Evolutionary conservation across 202 grass and related monocot genomes (phyloP).

Genomic region (Cymbopogon flexuosus): DNA sequence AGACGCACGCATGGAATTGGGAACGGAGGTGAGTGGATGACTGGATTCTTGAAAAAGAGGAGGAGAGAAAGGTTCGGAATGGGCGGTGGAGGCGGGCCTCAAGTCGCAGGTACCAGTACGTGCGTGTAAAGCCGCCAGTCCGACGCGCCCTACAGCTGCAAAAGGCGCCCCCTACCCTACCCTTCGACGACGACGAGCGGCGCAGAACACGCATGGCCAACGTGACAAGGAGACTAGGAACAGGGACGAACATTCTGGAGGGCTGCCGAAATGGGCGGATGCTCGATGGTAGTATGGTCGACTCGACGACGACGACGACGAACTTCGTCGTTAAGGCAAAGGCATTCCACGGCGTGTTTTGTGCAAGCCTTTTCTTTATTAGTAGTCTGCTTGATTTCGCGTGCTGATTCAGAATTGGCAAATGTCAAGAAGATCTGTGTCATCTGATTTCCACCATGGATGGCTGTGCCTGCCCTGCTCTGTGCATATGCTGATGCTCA

Average conservation of each 20-base stretch:
- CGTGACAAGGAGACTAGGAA: too few species aligned
- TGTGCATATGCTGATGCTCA: too few species aligned
- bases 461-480: too few species aligned
- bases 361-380: too few species aligned
- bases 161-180: neutral
- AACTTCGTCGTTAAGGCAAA: conserved; percentile 28
- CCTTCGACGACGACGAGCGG: neutral
- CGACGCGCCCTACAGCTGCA: conserved; percentile 4
- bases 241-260: neutral
- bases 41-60: neutral
- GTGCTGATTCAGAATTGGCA: too few species aligned
- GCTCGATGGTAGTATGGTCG: neutral
- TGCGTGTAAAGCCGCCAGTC: conserved; percentile 25
- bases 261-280: too few species aligned
- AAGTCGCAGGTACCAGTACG: neutral
- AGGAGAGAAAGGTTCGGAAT: neutral
- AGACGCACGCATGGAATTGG: neutral
- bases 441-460: too few species aligned
- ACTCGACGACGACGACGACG: neutral
- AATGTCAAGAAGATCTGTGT: too few species aligned
- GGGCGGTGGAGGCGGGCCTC: neutral
- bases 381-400: too few species aligned
- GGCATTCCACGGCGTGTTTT: neutral
- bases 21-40: neutral
- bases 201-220: neutral